Base-by-base conservation (phyloP, 163 green algal genomes). In the Scenedesmus sp. region DNA sequence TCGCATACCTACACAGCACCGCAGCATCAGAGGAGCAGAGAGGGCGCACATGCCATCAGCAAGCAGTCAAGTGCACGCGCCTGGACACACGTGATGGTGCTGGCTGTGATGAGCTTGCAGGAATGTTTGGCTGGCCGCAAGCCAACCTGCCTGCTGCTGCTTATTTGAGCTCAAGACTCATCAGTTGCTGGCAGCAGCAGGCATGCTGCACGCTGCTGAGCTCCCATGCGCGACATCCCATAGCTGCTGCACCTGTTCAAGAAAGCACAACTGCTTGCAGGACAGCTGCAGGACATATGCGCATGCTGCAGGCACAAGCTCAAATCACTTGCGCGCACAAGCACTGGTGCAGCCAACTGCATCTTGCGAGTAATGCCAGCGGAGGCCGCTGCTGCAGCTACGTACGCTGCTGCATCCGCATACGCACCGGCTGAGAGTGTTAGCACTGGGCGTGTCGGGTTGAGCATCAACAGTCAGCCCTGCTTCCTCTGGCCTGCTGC, bases 401-500 rank as follows among this genome's bases (percentile, higher is more conserved):
- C 79, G 10, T n/a, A 12, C 59, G 9, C 8, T 64, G 8, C 9
- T 64, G 59, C 59, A 64, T 15, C 20, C 64, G 20, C 12, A 23
- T 6, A 79, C 70, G 23, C 23, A 79, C 70, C 23, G 20, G 70
- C 70, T 79, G 70, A 79, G 70, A 13, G 70, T 85, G 77, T 59
- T 85, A 34, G 46, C 77, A 15, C 46, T 85, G 77, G 77, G 77
- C 3, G 77, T 85, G 77, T 85, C 77, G 10, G 77, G 77, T 10
- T 62, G 46, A 59, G 77, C 77, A n/a, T 85, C 77, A 2, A 34
- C 77, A 10, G 77, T n/a, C 26, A 85, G 77, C 5, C 77, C 77
- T 59, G 34, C 77, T 85, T 59, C 77, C 46, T 85, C 77, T 12
- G 70, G 70, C 70, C 70, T 79, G 70, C 70, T 13, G 62, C 62